Conservation (phyloP, 2,329 filamentous ascomycete genomes). For the Penicillium sp. region DNA sequence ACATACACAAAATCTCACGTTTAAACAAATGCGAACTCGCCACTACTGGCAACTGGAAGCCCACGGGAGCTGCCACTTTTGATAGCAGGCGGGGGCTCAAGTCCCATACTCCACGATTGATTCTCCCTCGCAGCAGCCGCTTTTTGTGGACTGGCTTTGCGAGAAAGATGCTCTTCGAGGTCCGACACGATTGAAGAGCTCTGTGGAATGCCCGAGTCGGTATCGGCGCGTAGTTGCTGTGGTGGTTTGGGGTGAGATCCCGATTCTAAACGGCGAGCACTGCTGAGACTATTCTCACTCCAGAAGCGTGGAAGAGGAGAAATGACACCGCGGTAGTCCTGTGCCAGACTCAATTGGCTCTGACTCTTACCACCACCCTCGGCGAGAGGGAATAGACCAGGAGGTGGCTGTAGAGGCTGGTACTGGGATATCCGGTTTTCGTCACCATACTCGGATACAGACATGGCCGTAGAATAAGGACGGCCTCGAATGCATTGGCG, state of each 20-base stretch:
- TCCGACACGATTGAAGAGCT: conserved; percentile 35
- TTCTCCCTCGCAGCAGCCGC: conserved; percentile 8
- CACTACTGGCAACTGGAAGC: conserved; percentile 33
- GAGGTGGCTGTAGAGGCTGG: conserved; percentile 37
- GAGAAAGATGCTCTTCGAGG: conserved; percentile 32
- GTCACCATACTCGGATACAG: conserved; percentile 45
- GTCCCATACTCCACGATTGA: conserved; percentile 20
- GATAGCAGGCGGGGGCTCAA: conserved; percentile 27
- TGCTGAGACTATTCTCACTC: conserved; percentile 43
- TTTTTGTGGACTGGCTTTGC: conserved; percentile 24
- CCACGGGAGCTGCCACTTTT: conserved; percentile 24
- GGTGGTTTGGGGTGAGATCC: conserved; percentile 22
- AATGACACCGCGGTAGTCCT: conserved; percentile 46
- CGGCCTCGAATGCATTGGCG: conserved; percentile 41
- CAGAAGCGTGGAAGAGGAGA: conserved; percentile 46
- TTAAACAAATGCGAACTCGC: conserved; percentile 36
- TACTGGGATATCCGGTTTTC: conserved; percentile 42
- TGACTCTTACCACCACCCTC: conserved; percentile 32
- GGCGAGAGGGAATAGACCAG: conserved; percentile 29
- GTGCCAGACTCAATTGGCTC: conserved; percentile 46
- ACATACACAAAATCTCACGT: conserved; percentile 2
- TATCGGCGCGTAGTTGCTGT: conserved; percentile 11
- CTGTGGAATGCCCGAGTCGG: conserved; percentile 23
- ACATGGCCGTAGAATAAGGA: conserved; percentile 43
- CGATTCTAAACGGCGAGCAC: conserved; percentile 33